A percentile compares a stretch with the other conserved stretches of the same genome.
Conservation (phyloP, 2,329 filamentous ascomycete species). For the Juglanconis sp. region DNA sequence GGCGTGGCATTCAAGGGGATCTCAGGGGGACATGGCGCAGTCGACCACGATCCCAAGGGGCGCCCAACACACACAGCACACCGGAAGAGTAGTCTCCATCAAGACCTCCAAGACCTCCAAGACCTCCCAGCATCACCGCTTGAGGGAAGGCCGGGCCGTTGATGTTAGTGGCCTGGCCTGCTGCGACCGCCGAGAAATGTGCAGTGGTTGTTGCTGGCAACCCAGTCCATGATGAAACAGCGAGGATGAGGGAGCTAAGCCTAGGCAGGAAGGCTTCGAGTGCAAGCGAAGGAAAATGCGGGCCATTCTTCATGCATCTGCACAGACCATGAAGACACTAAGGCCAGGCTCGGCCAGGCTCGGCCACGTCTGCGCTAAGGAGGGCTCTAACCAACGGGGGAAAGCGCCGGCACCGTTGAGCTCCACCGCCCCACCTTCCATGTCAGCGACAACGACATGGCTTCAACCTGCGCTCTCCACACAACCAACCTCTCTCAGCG, state of each 20-base stretch:
- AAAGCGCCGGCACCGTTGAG: not conserved
- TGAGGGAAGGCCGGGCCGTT: constrained; percentile 12
- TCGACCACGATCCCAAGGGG: too few relatives aligned
- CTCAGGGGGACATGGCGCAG: not conserved
- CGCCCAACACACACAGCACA: too few relatives aligned
- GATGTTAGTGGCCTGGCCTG: constrained; percentile 2
- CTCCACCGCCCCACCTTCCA: too few relatives aligned
- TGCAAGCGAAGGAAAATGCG: constrained; percentile 1
- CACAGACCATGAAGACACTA: not conserved
- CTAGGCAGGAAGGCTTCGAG: constrained; percentile 7
- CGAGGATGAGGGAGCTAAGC: constrained; percentile 2
- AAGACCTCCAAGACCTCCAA: not conserved
- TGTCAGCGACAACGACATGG: not conserved
- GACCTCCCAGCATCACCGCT: not conserved
- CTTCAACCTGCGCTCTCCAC: not conserved
- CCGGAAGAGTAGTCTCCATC: too few relatives aligned
- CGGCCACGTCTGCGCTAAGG: not conserved
- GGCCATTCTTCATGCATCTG: not conserved
- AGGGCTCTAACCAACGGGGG: not conserved
- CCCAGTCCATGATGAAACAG: constrained; percentile 8
- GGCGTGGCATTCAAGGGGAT: not conserved
- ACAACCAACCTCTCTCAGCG: not conserved
- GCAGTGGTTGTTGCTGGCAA: not conserved
- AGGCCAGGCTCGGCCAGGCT: not conserved
- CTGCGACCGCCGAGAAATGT: not conserved